Percentiles rank a stretch among this genome's conserved stretches.
phyloP scores from a whole-genome alignment of 106 monocot species.

The Acanthochlamys bracteata region DNA sequence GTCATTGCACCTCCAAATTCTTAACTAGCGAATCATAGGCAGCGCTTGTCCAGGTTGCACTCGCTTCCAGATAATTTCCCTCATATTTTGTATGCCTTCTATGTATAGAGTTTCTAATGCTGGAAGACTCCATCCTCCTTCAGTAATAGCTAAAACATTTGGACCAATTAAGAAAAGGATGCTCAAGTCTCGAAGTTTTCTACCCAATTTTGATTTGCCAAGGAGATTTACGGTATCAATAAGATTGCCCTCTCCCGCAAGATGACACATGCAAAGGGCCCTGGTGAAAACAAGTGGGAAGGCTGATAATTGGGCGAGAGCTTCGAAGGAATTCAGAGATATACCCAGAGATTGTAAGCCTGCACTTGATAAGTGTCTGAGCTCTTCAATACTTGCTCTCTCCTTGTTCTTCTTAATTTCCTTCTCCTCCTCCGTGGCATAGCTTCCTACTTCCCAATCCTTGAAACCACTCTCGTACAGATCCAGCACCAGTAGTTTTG shows the following conservation, averaged over 20 bases:
- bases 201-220: background rate
- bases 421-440: too few relatives aligned
- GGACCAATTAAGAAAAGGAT: background rate
- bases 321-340: background rate
- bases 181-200: background rate
- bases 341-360: background rate
- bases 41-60: background rate
- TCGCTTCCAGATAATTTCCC: background rate
- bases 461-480: background rate
- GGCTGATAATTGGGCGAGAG: background rate
- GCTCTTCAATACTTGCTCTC: background rate
- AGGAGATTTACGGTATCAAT: background rate
- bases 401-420: background rate
- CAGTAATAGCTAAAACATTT: background rate
- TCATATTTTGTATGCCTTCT: background rate
- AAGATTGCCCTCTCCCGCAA: background rate
- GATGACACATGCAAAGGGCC: background rate
- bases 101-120: background rate
- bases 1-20: background rate
- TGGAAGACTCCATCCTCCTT: background rate
- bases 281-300: background rate
- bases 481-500: conserved; percentile 1
- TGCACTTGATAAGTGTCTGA: background rate
- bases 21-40: background rate
- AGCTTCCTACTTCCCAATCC: too few relatives aligned